A percentile compares a stretch with the other conserved stretches of the same genome.
phyloP scores from a whole-genome alignment of 208 protist genomes.

The Trypanosoma platydactyli region DNA sequence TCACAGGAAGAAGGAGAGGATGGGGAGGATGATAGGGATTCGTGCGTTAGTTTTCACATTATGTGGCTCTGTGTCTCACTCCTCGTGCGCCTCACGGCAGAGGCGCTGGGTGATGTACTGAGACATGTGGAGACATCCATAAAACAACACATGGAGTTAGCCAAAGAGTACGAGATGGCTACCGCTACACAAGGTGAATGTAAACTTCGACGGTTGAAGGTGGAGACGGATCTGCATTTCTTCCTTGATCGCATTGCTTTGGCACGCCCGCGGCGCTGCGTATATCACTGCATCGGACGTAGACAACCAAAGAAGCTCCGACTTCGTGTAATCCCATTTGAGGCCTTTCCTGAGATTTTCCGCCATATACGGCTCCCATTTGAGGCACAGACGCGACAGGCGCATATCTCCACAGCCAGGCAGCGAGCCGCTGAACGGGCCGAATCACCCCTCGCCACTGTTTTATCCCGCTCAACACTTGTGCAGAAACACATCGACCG shows the following conservation, averaged over 20 bases:
- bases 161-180: conserved; percentile 37
- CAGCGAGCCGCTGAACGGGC: conserved; percentile 24
- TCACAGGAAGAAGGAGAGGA: conserved; percentile 17
- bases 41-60: conserved; percentile 35
- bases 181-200: conserved; percentile 16
- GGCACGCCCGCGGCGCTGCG: conserved; percentile 30
- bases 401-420: conserved; percentile 32
- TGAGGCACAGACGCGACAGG: conserved; percentile 43
- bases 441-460: conserved; percentile 48
- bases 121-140: conserved; percentile 64
- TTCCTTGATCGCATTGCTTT: conserved; percentile 33
- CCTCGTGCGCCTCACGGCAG: conserved; percentile 68
- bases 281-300: conserved; percentile 55
- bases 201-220: conserved; percentile 11
- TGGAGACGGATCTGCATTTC: conserved; percentile 26
- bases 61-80: conserved; percentile 72
- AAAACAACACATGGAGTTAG: conserved; percentile 61
- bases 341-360: conserved; percentile 67
- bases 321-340: conserved; percentile 75
- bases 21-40: conserved; percentile 36
- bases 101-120: conserved; percentile 78
- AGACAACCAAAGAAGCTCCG: conserved; percentile 51
- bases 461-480: conserved; percentile 43
- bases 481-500: conserved; percentile 56
- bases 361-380: conserved; percentile 55